Percentiles rank a stretch among this genome's conserved stretches.
Evolutionary conservation across 257 asterid genomes (phyloP).

Genomic region (Henckelia pumila): DNA sequence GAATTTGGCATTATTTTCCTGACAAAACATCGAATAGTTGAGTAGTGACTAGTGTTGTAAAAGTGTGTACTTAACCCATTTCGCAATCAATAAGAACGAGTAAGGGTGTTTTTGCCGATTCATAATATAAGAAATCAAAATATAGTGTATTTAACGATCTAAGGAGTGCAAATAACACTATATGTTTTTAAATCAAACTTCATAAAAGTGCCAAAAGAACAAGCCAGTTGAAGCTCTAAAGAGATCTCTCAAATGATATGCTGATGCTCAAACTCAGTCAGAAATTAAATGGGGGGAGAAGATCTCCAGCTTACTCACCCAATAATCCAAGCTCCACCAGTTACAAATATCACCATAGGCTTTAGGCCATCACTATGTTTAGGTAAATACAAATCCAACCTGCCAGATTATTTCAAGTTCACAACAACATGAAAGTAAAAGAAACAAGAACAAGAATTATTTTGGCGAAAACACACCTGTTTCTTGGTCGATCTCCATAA

Average conservation of each 20-base stretch:
- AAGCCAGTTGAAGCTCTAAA: background rate
- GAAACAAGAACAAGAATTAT: constrained; percentile 3
- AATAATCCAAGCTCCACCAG: constrained; percentile 99
- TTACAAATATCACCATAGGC: constrained; percentile 90
- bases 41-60: background rate
- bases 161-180: background rate
- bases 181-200: no score
- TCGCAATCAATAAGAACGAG: background rate
- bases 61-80: no score
- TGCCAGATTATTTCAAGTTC: constrained; percentile 31
- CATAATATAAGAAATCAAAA: background rate
- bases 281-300: constrained; percentile 1
- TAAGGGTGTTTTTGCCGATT: no score
- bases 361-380: constrained; percentile 44
- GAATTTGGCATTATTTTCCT: background rate
- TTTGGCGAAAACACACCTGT: constrained; percentile 47
- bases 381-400: constrained; percentile 96
- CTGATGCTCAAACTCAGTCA: background rate
- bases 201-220: background rate
- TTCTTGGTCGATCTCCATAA: constrained; percentile 89
- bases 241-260: background rate
- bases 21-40: background rate
- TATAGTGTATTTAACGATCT: no score
- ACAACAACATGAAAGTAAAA: constrained; percentile 17
- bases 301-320: constrained; percentile 57